phyloP scores from a whole-genome alignment of 2,329 filamentous ascomycete genomes.

The Coleophoma eucalyptorum region DNA sequence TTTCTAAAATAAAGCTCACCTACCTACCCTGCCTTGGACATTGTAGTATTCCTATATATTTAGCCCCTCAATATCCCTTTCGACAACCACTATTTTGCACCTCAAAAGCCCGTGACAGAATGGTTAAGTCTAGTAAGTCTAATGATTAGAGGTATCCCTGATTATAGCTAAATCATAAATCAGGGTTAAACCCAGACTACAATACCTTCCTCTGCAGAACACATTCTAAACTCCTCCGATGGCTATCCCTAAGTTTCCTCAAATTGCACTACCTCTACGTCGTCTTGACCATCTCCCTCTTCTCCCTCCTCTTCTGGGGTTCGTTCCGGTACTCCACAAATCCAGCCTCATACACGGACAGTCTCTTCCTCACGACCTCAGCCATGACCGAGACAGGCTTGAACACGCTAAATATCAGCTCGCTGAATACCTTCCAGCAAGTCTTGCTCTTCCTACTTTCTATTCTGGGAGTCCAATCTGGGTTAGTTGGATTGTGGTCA shows the following conservation, averaged over 20 bases:
- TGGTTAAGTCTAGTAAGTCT: too few relatives aligned
- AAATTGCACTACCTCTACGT: slow-evolving; percentile 65
- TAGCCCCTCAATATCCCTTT: too few relatives aligned
- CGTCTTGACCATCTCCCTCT: slow-evolving; percentile 45
- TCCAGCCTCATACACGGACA: slow-evolving; percentile 54
- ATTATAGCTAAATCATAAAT: too few relatives aligned
- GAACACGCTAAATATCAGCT: slow-evolving; percentile 60
- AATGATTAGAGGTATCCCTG: too few relatives aligned
- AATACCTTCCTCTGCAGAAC: too few relatives aligned
- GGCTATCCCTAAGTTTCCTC: slow-evolving; percentile 43
- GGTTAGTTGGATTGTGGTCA: slow-evolving; percentile 59
- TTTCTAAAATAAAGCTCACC: too few relatives aligned
- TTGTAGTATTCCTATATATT: too few relatives aligned
- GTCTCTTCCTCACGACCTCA: slow-evolving; percentile 61
- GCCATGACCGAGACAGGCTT: slow-evolving; percentile 63
- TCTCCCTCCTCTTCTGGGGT: slow-evolving; percentile 56
- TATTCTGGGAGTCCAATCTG: slow-evolving; percentile 61
- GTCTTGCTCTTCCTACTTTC: slow-evolving; percentile 58
- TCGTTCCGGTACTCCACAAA: slow-evolving; percentile 42
- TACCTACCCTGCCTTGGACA: too few relatives aligned
- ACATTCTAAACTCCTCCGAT: too few relatives aligned
- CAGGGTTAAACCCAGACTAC: too few relatives aligned
- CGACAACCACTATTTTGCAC: too few relatives aligned
- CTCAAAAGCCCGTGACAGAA: too few relatives aligned
- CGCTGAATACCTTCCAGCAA: slow-evolving; percentile 64